Base-by-base conservation (phyloP, 306 rosid species). In the Chamaecrista fasciculata region DNA sequence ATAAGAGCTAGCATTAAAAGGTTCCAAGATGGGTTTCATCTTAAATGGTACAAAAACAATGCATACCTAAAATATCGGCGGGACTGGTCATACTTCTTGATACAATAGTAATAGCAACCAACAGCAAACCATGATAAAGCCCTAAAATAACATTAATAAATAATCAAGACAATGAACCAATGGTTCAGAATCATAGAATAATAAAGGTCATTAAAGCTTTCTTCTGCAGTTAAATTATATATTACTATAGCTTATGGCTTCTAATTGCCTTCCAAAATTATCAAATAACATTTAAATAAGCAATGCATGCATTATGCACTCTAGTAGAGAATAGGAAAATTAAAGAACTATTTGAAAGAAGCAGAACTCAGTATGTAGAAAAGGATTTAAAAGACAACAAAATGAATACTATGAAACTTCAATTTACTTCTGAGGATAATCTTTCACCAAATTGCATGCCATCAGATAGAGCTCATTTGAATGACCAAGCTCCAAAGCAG, bases 81-180 rank as follows among this genome's bases (percentile, higher is more conserved):
- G 46, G 97, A 89, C 70, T 86, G 95, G 47, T 82, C 96, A 55
- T 87, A 94, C 86, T 94, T 94, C 88, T 91, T 89, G 61, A 94
- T 94, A 75, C 96, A 94, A 58, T 85, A 94, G 77, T 94, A 94
- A 81, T 94, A 94, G 85, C 99, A 94, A 63, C 97, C 99, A 71
- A 94, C 99, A 58, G 97, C 95, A 83, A 91, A 94, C 99, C 99
- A 94, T 39, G 99, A 88, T 62, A 89, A 89, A 53, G 97, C 95
- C 91, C 99, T 87, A 80, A 71, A 76, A 65, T 16, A 42, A 73
- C 24, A 76, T 20, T 10, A 43, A 78, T 62, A 26, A 67, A 37
- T 34, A 72, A 43, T 25, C 60, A 51, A 24, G 25, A 18, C 42
- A 71, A 36, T 26, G 29, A 44, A 70, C 11, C 15, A 34, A 72